These are phyloP conservation scores for Picochlorum sp. DNA, from an alignment of 139 green algal genomes.

Conservation along the genomic window DNA sequence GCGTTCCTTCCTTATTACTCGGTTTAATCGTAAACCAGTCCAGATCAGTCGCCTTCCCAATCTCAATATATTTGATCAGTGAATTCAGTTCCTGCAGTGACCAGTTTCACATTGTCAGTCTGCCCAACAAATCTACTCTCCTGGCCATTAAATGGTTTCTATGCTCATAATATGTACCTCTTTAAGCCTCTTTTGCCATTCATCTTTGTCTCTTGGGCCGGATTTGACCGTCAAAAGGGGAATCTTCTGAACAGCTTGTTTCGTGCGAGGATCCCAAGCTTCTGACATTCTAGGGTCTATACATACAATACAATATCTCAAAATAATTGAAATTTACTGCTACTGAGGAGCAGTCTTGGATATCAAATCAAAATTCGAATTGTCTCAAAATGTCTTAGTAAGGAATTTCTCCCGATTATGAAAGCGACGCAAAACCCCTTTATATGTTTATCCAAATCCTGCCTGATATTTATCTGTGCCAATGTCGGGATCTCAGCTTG, in stretches of 20 bases:
- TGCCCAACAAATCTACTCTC: neutral
- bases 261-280: slow-evolving; percentile 60
- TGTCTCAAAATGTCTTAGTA: too few species aligned
- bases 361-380: too few species aligned
- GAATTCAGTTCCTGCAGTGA: slow-evolving; percentile 67
- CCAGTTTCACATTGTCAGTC: neutral
- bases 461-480: too few species aligned
- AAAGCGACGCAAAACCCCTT: too few species aligned
- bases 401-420: too few species aligned
- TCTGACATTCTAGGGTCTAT: slow-evolving; percentile 45
- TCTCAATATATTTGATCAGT: slow-evolving; percentile 92
- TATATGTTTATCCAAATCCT: too few species aligned
- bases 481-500: too few species aligned
- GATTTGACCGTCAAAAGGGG: slow-evolving; percentile 73
- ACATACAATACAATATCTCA: too few species aligned
- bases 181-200: slow-evolving; percentile 62
- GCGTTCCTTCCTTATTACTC: slow-evolving; percentile 65
- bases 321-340: too few species aligned
- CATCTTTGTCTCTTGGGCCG: slow-evolving; percentile 69
- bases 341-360: too few species aligned
- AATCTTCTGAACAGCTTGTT: slow-evolving; percentile 78
- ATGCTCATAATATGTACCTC: slow-evolving; percentile 36
- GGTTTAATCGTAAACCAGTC: slow-evolving; percentile 94
- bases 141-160: too few species aligned
- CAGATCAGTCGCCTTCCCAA: slow-evolving; percentile 86